Percentiles rank a stretch among this genome's conserved stretches.
phyloP scores from a whole-genome alignment of 2,329 filamentous ascomycete species.

The Aspergillus unguis region DNA sequence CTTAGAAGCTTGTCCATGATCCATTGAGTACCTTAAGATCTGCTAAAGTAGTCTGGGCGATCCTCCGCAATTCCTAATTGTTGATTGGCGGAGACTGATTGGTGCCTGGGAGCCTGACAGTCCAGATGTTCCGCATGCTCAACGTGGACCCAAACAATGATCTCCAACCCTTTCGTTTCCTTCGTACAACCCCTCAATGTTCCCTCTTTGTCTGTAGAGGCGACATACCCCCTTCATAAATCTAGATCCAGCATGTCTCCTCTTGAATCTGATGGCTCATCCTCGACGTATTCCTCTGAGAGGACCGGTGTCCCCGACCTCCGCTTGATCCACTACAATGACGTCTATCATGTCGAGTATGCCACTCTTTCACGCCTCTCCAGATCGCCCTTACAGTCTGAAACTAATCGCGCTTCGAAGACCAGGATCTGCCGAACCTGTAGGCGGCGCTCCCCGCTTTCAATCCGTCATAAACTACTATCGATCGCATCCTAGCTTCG shows the following conservation, averaged over 20 bases:
- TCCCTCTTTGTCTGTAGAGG: background rate
- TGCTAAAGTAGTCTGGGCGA: slow-evolving; percentile 7
- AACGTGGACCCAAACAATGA: background rate
- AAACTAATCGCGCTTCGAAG: slow-evolving; percentile 35
- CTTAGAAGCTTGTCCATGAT: background rate
- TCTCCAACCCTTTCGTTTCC: background rate
- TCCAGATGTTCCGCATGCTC: background rate
- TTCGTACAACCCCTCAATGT: background rate
- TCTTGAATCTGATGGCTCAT: slow-evolving; percentile 32
- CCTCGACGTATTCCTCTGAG: slow-evolving; percentile 44
- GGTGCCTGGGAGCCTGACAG: slow-evolving; percentile 12
- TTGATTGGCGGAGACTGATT: slow-evolving; percentile 2
- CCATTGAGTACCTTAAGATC: background rate
- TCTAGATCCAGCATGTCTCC: slow-evolving; percentile 22
- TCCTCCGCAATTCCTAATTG: background rate
- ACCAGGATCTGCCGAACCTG: slow-evolving; percentile 69
- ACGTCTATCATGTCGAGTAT: slow-evolving; percentile 84
- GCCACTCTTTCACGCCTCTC: slow-evolving; percentile 9
- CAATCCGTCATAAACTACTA: slow-evolving; percentile 76
- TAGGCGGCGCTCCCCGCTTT: slow-evolving; percentile 78
- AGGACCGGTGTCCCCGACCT: slow-evolving; percentile 61
- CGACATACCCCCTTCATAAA: background rate
- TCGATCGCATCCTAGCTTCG: slow-evolving; percentile 58
- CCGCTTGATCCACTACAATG: slow-evolving; percentile 85
- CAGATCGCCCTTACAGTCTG: background rate